Percentiles rank a stretch among this genome's conserved stretches.
These are phyloP conservation scores for Lachancea meyersii DNA, from an alignment of 805 yeast species.

Conservation along the genomic window DNA sequence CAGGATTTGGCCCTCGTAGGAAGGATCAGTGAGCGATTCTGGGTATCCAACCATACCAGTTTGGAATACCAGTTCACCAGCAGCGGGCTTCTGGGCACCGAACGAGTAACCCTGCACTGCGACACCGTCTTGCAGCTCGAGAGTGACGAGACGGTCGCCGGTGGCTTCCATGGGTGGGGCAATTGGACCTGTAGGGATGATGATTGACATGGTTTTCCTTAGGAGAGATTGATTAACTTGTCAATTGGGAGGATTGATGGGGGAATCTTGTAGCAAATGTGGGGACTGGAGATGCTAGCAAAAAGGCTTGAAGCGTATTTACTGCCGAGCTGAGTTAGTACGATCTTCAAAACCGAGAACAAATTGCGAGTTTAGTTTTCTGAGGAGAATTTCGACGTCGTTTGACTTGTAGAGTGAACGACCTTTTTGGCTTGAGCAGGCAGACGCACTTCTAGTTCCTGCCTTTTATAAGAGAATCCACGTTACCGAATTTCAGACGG, in stretches of 20 bases:
- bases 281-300: slow-evolving; percentile 2
- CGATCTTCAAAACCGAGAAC: not conserved
- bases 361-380: not conserved
- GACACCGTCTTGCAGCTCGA: slow-evolving; percentile 82
- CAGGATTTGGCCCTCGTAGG: slow-evolving; percentile 94
- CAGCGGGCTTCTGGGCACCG: slow-evolving; percentile 82
- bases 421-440: no score
- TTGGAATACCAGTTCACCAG: slow-evolving; percentile 98
- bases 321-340: slow-evolving; percentile 1
- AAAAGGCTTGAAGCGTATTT: not conserved
- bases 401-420: no score
- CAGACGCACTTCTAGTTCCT: no score
- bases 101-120: slow-evolving; percentile 92
- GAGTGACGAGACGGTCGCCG: slow-evolving; percentile 76
- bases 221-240: not conserved
- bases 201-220: slow-evolving; percentile 30
- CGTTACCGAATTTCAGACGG: no score
- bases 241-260: not conserved
- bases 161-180: slow-evolving; percentile 83
- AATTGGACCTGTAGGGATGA: slow-evolving; percentile 68
- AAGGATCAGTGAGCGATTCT: slow-evolving; percentile 95
- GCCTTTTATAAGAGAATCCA: no score
- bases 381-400: no score
- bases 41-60: slow-evolving; percentile 99
- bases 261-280: slow-evolving; percentile 2